Conservation (phyloP, 75 land plant species). For the Pseudotsuga menziesii region DNA sequence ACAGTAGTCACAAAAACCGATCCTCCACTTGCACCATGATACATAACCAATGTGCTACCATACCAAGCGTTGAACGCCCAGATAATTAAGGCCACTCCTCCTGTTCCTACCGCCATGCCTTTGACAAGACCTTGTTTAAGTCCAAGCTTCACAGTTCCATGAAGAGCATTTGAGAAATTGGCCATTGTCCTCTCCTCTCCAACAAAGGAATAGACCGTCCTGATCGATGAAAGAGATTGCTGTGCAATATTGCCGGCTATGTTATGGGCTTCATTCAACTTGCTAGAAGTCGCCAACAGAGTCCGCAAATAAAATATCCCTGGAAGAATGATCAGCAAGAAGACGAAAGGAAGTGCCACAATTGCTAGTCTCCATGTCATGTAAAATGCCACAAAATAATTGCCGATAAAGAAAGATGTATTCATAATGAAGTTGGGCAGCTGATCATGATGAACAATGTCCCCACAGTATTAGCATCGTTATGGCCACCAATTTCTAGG, state of each 20-base stretch:
- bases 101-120: conserved; percentile 23
- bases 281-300: conserved; percentile 3
- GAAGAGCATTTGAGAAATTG: conserved; percentile 12
- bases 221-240: conserved; percentile 24
- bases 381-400: conserved; percentile 17
- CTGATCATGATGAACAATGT: conserved; percentile 16
- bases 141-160: conserved; percentile 11
- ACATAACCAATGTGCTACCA: conserved; percentile 16
- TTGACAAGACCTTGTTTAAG: conserved; percentile 14
- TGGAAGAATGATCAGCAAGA: conserved; percentile 18
- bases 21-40: conserved; percentile 17
- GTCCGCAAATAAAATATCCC: conserved; percentile 17
- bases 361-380: conserved; percentile 26
- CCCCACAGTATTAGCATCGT: not conserved
- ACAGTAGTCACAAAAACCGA: conserved; percentile 15
- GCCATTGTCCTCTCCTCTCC: conserved; percentile 16
- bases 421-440: conserved; percentile 27
- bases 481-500: not conserved
- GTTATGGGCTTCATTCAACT: conserved; percentile 7
- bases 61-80: conserved; percentile 37
- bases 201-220: conserved; percentile 34
- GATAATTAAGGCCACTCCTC: conserved; percentile 13
- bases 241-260: conserved; percentile 20
- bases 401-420: conserved; percentile 12
- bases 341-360: conserved; percentile 19